Base-by-base conservation (phyloP, 306 rosid species). In the Sophora flavescens region DNA sequence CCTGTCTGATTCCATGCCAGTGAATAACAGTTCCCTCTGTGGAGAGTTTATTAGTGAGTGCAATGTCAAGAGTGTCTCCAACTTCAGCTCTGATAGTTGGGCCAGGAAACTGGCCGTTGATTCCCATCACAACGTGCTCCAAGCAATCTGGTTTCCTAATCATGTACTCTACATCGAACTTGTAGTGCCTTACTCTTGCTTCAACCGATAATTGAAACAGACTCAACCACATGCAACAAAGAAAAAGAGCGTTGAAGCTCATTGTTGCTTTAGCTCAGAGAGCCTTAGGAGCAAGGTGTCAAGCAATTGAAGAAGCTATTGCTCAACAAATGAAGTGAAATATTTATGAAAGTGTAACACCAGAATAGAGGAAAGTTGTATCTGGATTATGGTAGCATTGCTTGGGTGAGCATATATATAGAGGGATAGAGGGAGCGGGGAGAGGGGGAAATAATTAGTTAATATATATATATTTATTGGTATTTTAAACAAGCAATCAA, bases 1-100 rank as follows among this genome's bases (percentile, higher is more conserved):
- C 96, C 90, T 90, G 96, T 87, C 90, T 60, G 56, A 93, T 88
- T 59, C 97, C 98, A 74, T 91, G 98, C 97, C 97, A 93, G 59
- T 93, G 97, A 76, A 93, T 88, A 18, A 91, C 96, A 32, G 93
- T 90, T 3, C 98, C 98, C 54, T 94, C 97, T 0, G 98, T 90
- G 69, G 12, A n/a, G 26, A 94, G 93, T 72, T 87, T 90, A 77
- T 94, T 94, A 57, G 90, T 87, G 71, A 94, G 85, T 2, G 83
- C 87, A 41, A 94, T 82, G 12, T 56, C 80, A 59, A 94, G 73
- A 0, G 80, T 88, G 39, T 94, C 98, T 0, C 93, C 93, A 22
- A 77, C 90, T 33, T 79, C 63, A 17, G 96, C 96, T 32, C 85
- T 53, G 16, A 94, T 90, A 6, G 94, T 90, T 3, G 98, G 97